These are phyloP conservation scores for Paramyrothecium sp. DNA, from an alignment of 2,329 filamentous ascomycete genomes.

Conservation along the genomic window DNA sequence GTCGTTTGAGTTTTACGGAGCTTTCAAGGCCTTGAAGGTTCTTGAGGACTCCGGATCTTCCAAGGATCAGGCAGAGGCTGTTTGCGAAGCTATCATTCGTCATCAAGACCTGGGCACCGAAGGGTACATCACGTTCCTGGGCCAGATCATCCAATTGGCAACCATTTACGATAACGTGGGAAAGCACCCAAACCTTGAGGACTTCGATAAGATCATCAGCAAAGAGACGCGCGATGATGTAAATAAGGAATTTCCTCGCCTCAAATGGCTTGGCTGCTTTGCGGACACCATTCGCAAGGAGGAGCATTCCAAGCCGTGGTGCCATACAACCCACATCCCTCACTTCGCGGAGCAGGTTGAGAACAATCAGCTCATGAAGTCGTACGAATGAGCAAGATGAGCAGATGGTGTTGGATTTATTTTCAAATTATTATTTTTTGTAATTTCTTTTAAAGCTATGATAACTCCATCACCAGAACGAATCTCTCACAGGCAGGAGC, in stretches of 20 bases:
- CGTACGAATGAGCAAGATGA: background rate
- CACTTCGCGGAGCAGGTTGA: constrained; percentile 55
- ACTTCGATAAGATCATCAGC: constrained; percentile 37
- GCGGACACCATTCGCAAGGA: constrained; percentile 58
- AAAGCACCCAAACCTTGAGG: constrained; percentile 44
- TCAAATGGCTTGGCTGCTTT: constrained; percentile 65
- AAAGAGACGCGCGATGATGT: constrained; percentile 57
- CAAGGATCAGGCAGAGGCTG: constrained; percentile 62
- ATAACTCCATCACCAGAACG: too few relatives aligned
- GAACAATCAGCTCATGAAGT: constrained; percentile 36
- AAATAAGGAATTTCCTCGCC: constrained; percentile 51
- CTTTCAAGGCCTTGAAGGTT: constrained; percentile 56
- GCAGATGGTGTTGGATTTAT: background rate
- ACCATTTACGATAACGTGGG: constrained; percentile 69
- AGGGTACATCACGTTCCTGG: constrained; percentile 62
- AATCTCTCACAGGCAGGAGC: too few relatives aligned
- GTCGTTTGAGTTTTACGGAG: constrained; percentile 73
- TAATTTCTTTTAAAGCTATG: too few relatives aligned
- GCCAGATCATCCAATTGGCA: constrained; percentile 62
- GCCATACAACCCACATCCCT: constrained; percentile 60
- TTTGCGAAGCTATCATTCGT: constrained; percentile 69
- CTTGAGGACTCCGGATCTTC: constrained; percentile 45
- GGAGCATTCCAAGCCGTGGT: constrained; percentile 65
- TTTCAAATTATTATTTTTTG: too few relatives aligned
- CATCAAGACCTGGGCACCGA: constrained; percentile 66